Conservation (phyloP, 768 basidiomycete species). For the Kwoniella mangroviensis region DNA sequence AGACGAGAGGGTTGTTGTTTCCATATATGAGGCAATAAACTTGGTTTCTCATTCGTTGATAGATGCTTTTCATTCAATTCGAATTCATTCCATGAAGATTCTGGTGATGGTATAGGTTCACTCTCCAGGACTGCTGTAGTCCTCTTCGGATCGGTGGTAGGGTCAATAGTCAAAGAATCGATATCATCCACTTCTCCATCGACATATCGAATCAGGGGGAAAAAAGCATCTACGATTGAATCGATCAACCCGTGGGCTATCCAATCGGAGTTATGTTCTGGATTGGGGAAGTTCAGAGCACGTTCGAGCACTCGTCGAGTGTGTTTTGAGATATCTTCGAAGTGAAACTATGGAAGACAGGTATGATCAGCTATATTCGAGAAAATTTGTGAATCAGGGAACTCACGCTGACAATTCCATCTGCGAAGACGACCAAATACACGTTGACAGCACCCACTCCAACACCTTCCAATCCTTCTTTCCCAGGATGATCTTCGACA, state of each 20-base stretch:
- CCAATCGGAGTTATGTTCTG: constrained; percentile 66
- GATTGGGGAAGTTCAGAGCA: constrained; percentile 66
- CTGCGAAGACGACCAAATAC: constrained; percentile 86
- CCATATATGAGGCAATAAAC: constrained; percentile 16
- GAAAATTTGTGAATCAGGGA: not conserved
- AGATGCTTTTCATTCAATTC: constrained; percentile 37
- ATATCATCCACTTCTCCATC: constrained; percentile 79
- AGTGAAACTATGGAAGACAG: constrained; percentile 72
- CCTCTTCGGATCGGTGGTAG: constrained; percentile 49
- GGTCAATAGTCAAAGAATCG: constrained; percentile 68
- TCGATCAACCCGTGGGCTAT: constrained; percentile 91
- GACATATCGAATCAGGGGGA: constrained; percentile 73
- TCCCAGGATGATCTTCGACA: constrained; percentile 60
- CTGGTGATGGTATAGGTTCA: constrained; percentile 8
- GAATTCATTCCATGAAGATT: constrained; percentile 14
- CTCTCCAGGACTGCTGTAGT: constrained; percentile 24
- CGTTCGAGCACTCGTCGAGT: constrained; percentile 74
- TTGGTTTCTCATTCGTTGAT: constrained; percentile 7
- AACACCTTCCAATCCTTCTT: constrained; percentile 61
- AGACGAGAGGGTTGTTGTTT: not conserved
- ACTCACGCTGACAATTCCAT: constrained; percentile 70
- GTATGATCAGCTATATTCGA: not conserved
- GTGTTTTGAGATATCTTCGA: constrained; percentile 86
- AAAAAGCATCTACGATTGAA: constrained; percentile 91
- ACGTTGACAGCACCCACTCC: constrained; percentile 76